A percentile compares a stretch with the other conserved stretches of the same genome.
Conservation (phyloP, 2,329 filamentous ascomycete species). For the Neofusicoccum cordaticola region DNA sequence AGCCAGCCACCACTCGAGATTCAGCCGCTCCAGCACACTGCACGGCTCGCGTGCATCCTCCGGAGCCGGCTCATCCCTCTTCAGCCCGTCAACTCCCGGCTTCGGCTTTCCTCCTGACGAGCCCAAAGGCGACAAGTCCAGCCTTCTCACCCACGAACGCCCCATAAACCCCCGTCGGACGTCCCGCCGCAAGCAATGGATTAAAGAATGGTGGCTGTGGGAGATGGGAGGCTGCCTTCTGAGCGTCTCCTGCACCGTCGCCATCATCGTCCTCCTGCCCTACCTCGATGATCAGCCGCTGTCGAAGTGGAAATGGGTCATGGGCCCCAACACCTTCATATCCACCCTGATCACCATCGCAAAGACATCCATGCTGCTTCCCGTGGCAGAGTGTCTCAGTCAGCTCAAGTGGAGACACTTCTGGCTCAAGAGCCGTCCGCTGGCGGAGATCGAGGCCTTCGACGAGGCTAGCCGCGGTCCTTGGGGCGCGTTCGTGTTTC, state of each 20-base stretch:
- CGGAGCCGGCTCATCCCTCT: background rate
- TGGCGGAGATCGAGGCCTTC: constrained; percentile 29
- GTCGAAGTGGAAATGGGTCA: constrained; percentile 16
- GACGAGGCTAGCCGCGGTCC: constrained; percentile 28
- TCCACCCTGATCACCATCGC: constrained; percentile 32
- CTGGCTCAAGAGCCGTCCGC: constrained; percentile 13
- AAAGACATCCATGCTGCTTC: constrained; percentile 32
- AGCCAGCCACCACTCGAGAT: background rate
- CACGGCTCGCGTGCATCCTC: background rate
- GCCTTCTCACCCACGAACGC: background rate
- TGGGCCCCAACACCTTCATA: constrained; percentile 31
- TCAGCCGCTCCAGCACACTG: background rate
- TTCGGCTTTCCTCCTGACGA: background rate
- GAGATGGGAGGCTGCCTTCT: constrained; percentile 10
- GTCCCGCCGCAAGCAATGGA: background rate
- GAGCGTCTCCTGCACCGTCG: constrained; percentile 12
- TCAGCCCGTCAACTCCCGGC: background rate
- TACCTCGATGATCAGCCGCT: constrained; percentile 15
- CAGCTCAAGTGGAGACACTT: constrained; percentile 40
- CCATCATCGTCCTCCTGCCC: constrained; percentile 17
- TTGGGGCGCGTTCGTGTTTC: background rate
- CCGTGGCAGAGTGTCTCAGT: constrained; percentile 30
- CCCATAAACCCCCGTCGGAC: background rate
- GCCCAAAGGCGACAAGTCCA: background rate
- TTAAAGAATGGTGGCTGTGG: constrained; percentile 5